Evolutionary conservation across 495 filamentous ascomycete genomes (phyloP), one percentile per base, ranked within the genome.

Genomic region (Pseudomonodictys pantanalensis): DNA sequence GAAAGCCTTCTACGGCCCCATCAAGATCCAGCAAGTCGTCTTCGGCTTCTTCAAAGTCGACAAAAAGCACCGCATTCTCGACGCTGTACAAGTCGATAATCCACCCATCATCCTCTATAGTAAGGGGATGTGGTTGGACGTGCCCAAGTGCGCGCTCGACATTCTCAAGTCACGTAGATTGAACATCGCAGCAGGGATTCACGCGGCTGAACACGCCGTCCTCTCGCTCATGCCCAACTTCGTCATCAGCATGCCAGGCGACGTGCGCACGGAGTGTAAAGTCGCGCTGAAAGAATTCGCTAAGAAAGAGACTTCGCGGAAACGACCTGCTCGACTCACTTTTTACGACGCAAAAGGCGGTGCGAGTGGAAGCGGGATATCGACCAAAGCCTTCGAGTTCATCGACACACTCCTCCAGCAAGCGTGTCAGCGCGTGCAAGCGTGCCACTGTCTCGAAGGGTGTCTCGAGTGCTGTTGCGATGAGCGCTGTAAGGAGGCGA

Each of bases 21-120:
- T 99, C 70, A 83, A 85, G 58, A 89, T 97, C 68, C 83, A 84
- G 60, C 85, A 90, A 58, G 83, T 86, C 35, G 88, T 97, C 15
- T 97, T 95, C 69, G 95, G 95, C 17, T 99, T 91, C 78, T 96
- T 97, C 80, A 97, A 97, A 69, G 73, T 96, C 35, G 90, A 96
- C 72, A 87, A 86, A 65, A 81, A 82, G 49, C 80, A 86, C 38
- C 83, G 88, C 23, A 86, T 98, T 46, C 86, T 98, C 43, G 93
- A 98, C 68, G 92, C 93, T 26, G 87, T 97, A 2, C 82, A 89
- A 38, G 91, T 98, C 17, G 88, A 95, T 63, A 96, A 96, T 68
- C 93, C 93, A 7, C 92, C 93, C 12, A 89, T 97, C 51, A 78
- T 92, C 28, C 81, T 90, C 41, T 77, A 85, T 63, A 86, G 82